A percentile compares a stretch with the other conserved stretches of the same genome.
These are phyloP conservation scores for Fonsecaea multimorphosa DNA, from an alignment of 2,329 filamentous ascomycete species.

Conservation along the genomic window DNA sequence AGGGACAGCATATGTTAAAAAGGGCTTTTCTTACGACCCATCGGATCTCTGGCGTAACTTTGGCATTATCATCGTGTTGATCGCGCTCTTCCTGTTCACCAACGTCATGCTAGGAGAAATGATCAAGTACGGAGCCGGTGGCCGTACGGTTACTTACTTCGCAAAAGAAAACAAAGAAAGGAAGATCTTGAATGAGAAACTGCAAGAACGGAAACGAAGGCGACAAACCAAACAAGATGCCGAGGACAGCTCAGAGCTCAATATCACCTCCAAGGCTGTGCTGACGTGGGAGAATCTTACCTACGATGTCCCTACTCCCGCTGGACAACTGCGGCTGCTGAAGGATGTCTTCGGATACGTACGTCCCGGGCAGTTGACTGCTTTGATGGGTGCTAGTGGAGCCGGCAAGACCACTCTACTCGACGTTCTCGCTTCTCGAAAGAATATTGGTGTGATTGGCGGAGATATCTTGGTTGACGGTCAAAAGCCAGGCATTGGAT, in stretches of 20 bases:
- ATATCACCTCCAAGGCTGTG: slow-evolving; percentile 61
- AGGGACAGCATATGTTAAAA: slow-evolving; percentile 71
- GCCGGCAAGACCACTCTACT: slow-evolving; percentile 86
- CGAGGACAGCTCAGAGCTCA: slow-evolving; percentile 53
- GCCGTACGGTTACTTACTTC: slow-evolving; percentile 51
- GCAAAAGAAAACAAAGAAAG: slow-evolving; percentile 49
- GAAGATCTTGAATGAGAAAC: slow-evolving; percentile 45
- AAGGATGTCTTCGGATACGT: slow-evolving; percentile 58
- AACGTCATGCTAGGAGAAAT: slow-evolving; percentile 51
- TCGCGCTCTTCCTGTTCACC: slow-evolving; percentile 45
- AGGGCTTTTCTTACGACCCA: slow-evolving; percentile 70
- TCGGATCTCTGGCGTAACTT: slow-evolving; percentile 72
- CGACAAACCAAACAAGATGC: slow-evolving; percentile 45
- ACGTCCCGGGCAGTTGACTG: slow-evolving; percentile 57
- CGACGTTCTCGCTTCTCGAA: slow-evolving; percentile 72
- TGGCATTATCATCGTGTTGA: slow-evolving; percentile 49
- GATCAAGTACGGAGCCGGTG: slow-evolving; percentile 49
- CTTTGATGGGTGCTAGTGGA: slow-evolving; percentile 62
- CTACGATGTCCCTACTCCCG: slow-evolving; percentile 57
- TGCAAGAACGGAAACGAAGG: slow-evolving; percentile 50
- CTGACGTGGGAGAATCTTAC: slow-evolving; percentile 61
- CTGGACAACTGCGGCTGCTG: slow-evolving; percentile 53
- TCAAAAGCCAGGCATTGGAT: slow-evolving; percentile 61
- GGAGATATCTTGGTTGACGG: slow-evolving; percentile 70
- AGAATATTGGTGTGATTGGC: slow-evolving; percentile 68